These are phyloP conservation scores for Ochromonas danica DNA, from an alignment of 108 stramenopile species.

Conservation along the genomic window DNA sequence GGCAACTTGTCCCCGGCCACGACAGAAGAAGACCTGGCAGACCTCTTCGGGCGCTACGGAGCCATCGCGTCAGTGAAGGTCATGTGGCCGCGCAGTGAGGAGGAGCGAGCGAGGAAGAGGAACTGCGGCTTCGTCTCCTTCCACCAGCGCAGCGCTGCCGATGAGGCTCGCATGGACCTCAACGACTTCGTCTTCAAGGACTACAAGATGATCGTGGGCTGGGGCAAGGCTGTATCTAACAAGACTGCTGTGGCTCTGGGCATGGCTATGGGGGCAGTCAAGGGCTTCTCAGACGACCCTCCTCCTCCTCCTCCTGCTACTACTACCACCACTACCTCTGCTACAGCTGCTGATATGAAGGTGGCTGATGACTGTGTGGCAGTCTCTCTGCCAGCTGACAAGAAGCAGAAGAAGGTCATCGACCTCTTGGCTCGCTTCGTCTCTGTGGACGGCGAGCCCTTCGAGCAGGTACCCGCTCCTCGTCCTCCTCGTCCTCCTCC, in stretches of 20 bases:
- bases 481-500: neutral
- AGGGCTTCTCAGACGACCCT: neutral
- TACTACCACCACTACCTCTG: neutral
- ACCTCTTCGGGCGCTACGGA: slow-evolving; percentile 21
- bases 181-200: slow-evolving; percentile 8
- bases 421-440: slow-evolving; percentile 11
- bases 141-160: slow-evolving; percentile 12
- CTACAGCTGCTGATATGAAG: neutral
- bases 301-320: neutral
- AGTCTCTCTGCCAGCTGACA: neutral
- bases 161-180: neutral
- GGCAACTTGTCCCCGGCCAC: slow-evolving; percentile 29
- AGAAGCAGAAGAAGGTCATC: neutral
- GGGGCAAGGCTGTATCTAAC: slow-evolving; percentile 37
- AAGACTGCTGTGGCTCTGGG: neutral
- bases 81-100: slow-evolving; percentile 39
- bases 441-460: slow-evolving; percentile 20
- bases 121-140: slow-evolving; percentile 38
- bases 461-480: neutral
- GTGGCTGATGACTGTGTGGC: neutral
- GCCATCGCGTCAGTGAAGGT: slow-evolving; percentile 23
- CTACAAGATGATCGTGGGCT: slow-evolving; percentile 26
- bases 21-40: slow-evolving; percentile 28
- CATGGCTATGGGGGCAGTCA: neutral
- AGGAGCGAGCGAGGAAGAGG: slow-evolving; percentile 23